These are phyloP conservation scores for Diplocarpon rosae DNA, from an alignment of 2,329 filamentous ascomycete species.

Conservation along the genomic window DNA sequence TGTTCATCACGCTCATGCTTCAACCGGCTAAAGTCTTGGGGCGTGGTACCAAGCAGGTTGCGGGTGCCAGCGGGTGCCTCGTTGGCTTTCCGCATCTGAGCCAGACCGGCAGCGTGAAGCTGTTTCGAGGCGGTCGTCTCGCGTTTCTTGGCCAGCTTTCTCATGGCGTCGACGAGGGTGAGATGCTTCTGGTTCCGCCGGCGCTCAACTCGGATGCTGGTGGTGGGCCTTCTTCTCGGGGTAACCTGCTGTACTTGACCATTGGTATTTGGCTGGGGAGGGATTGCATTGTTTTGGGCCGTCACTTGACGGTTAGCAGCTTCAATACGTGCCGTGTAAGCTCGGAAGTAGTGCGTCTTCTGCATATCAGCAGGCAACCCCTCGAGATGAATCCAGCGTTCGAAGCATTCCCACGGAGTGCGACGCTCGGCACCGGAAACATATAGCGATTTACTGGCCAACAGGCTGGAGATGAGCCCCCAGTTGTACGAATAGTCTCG, in stretches of 20 bases:
- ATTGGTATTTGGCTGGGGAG: constrained; percentile 26
- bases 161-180: constrained; percentile 85
- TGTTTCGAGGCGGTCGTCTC: constrained; percentile 80
- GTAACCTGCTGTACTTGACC: constrained; percentile 37
- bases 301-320: constrained; percentile 42
- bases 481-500: constrained; percentile 96
- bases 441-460: constrained; percentile 64
- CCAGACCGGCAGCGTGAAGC: constrained; percentile 65
- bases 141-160: constrained; percentile 88
- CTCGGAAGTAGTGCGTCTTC: constrained; percentile 89
- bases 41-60: constrained; percentile 52
- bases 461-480: constrained; percentile 79
- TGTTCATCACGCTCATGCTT: constrained; percentile 77
- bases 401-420: constrained; percentile 97
- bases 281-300: constrained; percentile 26
- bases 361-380: constrained; percentile 86
- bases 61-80: constrained; percentile 38
- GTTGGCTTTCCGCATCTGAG: constrained; percentile 71
- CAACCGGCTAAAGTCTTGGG: constrained; percentile 80
- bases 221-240: constrained; percentile 58
- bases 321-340: constrained; percentile 51
- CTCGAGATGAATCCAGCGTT: constrained; percentile 88
- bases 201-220: constrained; percentile 75
- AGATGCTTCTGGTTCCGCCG: constrained; percentile 79
- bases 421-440: constrained; percentile 79